Evolutionary conservation across 441 rosid genomes (phyloP).

Genomic region (Syzygium syzygioides): DNA sequence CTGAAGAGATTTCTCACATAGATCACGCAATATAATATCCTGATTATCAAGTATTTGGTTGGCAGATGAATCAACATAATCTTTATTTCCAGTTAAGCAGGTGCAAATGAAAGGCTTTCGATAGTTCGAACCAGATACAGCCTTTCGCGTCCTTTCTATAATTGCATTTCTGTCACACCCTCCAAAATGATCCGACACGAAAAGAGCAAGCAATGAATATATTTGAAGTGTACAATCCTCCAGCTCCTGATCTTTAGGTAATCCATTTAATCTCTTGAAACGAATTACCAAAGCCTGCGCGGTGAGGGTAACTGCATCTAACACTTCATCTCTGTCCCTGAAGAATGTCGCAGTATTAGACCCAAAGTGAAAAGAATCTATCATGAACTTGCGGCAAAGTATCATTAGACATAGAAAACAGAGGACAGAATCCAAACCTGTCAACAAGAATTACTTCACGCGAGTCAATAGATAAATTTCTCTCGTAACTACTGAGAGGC

Average conservation of each 20-base stretch:
- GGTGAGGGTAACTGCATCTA: constrained; percentile 73
- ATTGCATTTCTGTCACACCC: constrained; percentile 72
- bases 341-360: not conserved
- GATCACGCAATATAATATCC: constrained; percentile 54
- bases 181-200: constrained; percentile 98
- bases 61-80: constrained; percentile 23
- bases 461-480: constrained; percentile 55
- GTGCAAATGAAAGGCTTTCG: constrained; percentile 85
- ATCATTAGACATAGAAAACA: not conserved
- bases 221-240: constrained; percentile 44
- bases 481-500: constrained; percentile 57
- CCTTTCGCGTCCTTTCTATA: constrained; percentile 64
- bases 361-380: not conserved
- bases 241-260: constrained; percentile 33
- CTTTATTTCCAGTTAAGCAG: constrained; percentile 73
- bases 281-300: constrained; percentile 62
- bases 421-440: constrained; percentile 43
- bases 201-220: constrained; percentile 80
- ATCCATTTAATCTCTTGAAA: constrained; percentile 44
- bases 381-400: not conserved
- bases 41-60: constrained; percentile 30
- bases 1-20: constrained; percentile 76
- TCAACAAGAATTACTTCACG: constrained; percentile 98
- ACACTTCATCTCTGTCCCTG: constrained; percentile 79
- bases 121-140: constrained; percentile 82